Base-by-base conservation (phyloP, 1,284 basidiomycete genomes). In the Sutorius eximius region DNA sequence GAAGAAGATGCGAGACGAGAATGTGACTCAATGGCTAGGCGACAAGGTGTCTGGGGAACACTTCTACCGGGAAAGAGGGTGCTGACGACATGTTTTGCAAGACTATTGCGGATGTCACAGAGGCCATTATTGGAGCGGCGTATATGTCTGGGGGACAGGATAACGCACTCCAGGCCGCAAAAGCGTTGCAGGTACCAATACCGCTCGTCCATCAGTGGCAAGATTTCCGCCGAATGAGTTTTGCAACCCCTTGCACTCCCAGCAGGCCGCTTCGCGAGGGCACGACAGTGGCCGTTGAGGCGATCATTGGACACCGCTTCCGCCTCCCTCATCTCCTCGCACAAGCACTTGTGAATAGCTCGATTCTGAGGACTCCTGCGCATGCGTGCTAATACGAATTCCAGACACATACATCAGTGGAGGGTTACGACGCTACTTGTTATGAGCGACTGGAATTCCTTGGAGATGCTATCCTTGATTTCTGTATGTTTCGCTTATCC, bases 361-460 rank as follows among this genome's bases (percentile, higher is more conserved):
- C 52, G n/a, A 36, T 29, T 40, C 20, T 5, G 27, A 32, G 10
- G 13, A 32, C 20, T 38, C 36, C 15, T 56, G 34, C 36, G 30
- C 10, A 46, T 50, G 48, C 49, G 54, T 37, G 11, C 46, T 59
- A 46, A 57, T 34, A 50, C 40, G 29, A 52, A 27, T 49, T 44
- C 18, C 55, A 89, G 87, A 87, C 85, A 1, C 87, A 91, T 68
- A 72, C 79, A 5, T 86, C 85, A 0, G 74, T 81, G 44, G 78
- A 81, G 60, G 79, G 77, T 5, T 75, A 74, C 46, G 79, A 83
- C 52, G 73, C 77, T 46, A 80, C 77, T 15, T 81, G 79, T 34
- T 88, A 87, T 61, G 86, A 92, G 63, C 77, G 88, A 47, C 75
- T 92, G 24, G 90, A 93, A 68, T 93, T 91, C 65, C 75, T 92